A percentile compares a stretch with the other conserved stretches of the same genome.
phyloP scores from a whole-genome alignment of 192 early-diverging fungal genomes.

The Umbelopsis isabellina region DNA sequence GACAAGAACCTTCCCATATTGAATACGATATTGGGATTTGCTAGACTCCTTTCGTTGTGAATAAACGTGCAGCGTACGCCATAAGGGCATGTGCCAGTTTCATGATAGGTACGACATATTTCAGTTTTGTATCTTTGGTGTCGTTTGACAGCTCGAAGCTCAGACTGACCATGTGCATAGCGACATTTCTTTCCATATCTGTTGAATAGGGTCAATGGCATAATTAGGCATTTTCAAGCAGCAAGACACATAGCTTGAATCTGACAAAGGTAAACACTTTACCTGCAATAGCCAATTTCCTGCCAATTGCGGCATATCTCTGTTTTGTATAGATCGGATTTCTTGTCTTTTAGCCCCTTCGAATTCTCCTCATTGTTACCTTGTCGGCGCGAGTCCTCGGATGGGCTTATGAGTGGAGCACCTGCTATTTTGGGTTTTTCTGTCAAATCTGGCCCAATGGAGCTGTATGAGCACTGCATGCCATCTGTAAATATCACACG shows the following conservation, averaged over 20 bases:
- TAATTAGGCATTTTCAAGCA: no score
- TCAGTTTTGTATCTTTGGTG: constrained; percentile 97
- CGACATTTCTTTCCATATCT: constrained; percentile 93
- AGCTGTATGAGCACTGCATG: no score
- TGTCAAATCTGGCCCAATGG: no score
- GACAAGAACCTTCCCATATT: neutral
- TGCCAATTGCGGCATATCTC: constrained; percentile 54
- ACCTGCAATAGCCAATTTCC: constrained; percentile 49
- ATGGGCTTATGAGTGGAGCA: no score
- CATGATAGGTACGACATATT: constrained; percentile 89
- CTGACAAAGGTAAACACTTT: neutral
- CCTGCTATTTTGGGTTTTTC: no score
- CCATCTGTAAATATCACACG: no score
- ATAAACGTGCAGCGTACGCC: constrained; percentile 96
- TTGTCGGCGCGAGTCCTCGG: no score
- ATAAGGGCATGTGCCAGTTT: constrained; percentile 91
- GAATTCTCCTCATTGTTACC: neutral
- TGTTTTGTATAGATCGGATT: constrained; percentile 48
- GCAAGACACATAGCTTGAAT: no score
- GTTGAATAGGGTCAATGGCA: neutral
- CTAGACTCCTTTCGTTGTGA: constrained; percentile 55
- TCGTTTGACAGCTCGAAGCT: constrained; percentile 80
- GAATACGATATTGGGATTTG: constrained; percentile 24
- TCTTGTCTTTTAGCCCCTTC: constrained; percentile 35
- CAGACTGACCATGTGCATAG: constrained; percentile 86